Percentiles rank a stretch among this genome's conserved stretches.
phyloP scores from a whole-genome alignment of 257 asterid species.

The Coffea canephora region DNA sequence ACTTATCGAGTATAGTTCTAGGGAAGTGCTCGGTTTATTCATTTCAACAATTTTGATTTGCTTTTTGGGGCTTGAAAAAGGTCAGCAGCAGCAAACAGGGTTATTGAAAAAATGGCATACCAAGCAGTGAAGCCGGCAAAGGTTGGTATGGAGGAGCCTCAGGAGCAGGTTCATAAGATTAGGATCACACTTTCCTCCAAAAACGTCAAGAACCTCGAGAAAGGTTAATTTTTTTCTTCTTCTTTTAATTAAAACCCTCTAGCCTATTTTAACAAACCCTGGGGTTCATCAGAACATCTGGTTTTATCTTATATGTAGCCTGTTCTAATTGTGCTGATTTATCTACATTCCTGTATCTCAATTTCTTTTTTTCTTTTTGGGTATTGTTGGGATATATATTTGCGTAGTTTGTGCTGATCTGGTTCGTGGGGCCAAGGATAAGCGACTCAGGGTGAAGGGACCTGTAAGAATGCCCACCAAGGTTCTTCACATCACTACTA shows the following conservation, averaged over 20 bases:
- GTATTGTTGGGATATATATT: not conserved
- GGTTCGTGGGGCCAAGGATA: slow-evolving; percentile 84
- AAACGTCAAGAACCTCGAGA: slow-evolving; percentile 42
- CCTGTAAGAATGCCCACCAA: slow-evolving; percentile 86
- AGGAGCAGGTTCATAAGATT: slow-evolving; percentile 44
- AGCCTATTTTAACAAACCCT: not conserved
- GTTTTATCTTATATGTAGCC: not conserved
- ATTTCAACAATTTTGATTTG: not conserved
- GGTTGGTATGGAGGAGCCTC: slow-evolving; percentile 40
- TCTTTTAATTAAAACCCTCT: not conserved
- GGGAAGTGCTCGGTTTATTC: not conserved
- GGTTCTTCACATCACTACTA: slow-evolving; percentile 69
- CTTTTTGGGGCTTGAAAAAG: not conserved
- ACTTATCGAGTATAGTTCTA: too few relatives aligned
- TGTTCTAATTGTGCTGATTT: not conserved
- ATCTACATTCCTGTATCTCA: too few relatives aligned
- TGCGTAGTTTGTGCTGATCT: slow-evolving; percentile 65
- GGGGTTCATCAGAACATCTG: not conserved
- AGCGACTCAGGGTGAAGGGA: slow-evolving; percentile 72
- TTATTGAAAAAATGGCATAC: slow-evolving; percentile 34
- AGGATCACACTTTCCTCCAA: slow-evolving; percentile 51
- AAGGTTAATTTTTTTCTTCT: slow-evolving; percentile 12
- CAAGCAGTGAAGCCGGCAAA: slow-evolving; percentile 43
- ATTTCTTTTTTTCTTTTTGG: not conserved
- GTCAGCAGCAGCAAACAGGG: not conserved